phyloP scores from a whole-genome alignment of 192 early-diverging fungal genomes.

The Geranomyces variabilis region DNA sequence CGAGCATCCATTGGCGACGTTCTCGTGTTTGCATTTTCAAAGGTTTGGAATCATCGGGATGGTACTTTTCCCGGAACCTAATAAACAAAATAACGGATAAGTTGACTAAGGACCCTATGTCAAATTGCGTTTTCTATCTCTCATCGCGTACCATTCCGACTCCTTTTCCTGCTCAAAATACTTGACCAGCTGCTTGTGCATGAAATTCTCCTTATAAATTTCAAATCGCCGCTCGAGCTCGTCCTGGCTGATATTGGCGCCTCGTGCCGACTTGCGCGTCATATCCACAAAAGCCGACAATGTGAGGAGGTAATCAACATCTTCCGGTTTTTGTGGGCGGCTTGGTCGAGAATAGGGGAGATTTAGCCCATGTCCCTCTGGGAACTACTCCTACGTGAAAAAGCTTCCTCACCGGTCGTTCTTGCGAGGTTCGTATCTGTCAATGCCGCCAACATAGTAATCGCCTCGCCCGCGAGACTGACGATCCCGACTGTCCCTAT shows the following conservation, averaged over 20 bases:
- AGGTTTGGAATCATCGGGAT: conserved; percentile 68
- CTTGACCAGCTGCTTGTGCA: conserved; percentile 63
- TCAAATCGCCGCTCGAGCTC: conserved; percentile 79
- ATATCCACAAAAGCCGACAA: conserved; percentile 35
- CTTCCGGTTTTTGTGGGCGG: conserved; percentile 49
- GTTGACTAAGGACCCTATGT: not conserved
- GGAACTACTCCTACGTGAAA: too few relatives aligned
- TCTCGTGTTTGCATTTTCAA: conserved; percentile 55
- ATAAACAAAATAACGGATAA: not conserved
- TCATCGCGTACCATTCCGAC: conserved; percentile 88
- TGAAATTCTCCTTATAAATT: conserved; percentile 82
- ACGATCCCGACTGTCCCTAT: not conserved
- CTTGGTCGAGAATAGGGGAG: too few relatives aligned
- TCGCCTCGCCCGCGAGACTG: not conserved
- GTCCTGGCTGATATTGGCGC: conserved; percentile 67
- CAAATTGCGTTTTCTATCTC: too few relatives aligned
- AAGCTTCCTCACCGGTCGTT: not conserved
- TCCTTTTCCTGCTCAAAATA: conserved; percentile 81
- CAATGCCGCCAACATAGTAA: too few relatives aligned
- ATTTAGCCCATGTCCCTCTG: too few relatives aligned
- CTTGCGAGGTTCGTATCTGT: not conserved
- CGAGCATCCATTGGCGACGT: conserved; percentile 59
- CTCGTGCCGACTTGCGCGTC: conserved; percentile 3
- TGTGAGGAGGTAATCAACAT: conserved; percentile 75
- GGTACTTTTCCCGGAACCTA: conserved; percentile 88